phyloP scores from a whole-genome alignment of 495 filamentous ascomycete genomes.

The Tuber umbilicatum region DNA sequence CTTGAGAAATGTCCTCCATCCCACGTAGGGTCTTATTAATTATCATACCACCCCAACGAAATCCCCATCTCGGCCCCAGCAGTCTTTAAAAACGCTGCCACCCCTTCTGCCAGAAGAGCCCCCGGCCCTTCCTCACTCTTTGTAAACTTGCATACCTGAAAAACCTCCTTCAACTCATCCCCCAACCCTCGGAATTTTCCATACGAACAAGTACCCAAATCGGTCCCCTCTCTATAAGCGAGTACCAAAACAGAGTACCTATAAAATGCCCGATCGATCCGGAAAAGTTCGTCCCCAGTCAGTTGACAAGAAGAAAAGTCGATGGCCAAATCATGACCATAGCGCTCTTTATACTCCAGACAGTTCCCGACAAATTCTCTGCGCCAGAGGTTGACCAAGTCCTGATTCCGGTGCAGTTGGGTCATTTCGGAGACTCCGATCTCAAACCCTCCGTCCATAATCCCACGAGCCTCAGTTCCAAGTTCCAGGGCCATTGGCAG shows the following conservation, averaged over 20 bases:
- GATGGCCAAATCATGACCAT: background rate
- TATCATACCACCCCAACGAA: background rate
- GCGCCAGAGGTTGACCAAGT: background rate
- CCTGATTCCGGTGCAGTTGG: background rate
- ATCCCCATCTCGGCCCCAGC: background rate
- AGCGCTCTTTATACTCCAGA: background rate
- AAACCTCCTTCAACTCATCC: background rate
- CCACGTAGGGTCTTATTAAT: background rate
- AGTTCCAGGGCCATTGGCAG: no score
- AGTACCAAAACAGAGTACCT: background rate
- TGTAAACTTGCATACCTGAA: constrained; percentile 1
- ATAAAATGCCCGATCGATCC: background rate
- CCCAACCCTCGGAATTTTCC: background rate
- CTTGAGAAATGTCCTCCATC: background rate
- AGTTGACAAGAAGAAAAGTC: background rate
- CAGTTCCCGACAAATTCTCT: background rate
- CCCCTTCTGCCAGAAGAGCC: background rate
- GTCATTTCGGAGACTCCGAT: background rate
- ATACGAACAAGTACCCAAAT: background rate
- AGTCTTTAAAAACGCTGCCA: background rate
- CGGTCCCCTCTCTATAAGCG: background rate
- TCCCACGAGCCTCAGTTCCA: background rate
- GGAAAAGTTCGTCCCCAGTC: background rate
- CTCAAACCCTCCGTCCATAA: background rate
- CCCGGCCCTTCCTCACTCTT: background rate